These are phyloP conservation scores for Furcasterigmium sp. DNA, from an alignment of 2,329 filamentous ascomycete species.

Conservation along the genomic window DNA sequence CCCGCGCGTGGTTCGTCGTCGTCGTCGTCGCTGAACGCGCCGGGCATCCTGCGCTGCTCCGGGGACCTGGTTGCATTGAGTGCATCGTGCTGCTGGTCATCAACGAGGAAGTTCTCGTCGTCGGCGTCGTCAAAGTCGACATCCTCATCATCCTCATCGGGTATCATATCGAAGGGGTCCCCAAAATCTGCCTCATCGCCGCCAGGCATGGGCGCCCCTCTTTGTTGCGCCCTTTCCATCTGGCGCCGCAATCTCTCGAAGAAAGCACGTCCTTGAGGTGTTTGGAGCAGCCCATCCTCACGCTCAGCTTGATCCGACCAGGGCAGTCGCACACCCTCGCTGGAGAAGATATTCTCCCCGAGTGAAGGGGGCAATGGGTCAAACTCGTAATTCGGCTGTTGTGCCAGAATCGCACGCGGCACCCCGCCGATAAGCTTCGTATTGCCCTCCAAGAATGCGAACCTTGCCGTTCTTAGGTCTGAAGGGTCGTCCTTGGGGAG, in stretches of 20 bases:
- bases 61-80: too few relatives aligned
- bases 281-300: conserved; percentile 1
- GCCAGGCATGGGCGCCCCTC: not conserved
- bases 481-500: conserved; percentile 33
- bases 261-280: conserved; percentile 4
- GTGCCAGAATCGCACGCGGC: conserved; percentile 58
- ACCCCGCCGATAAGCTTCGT: conserved; percentile 65
- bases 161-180: not conserved
- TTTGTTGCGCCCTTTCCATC: conserved; percentile 3
- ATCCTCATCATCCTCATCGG: not conserved
- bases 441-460: conserved; percentile 73
- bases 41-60: conserved; percentile 1
- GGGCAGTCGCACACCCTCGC: conserved; percentile 33
- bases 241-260: conserved; percentile 5
- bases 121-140: not conserved
- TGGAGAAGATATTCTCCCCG: conserved; percentile 43
- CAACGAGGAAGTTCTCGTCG: not conserved
- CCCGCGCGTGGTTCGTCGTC: not conserved
- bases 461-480: conserved; percentile 57
- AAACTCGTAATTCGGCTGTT: conserved; percentile 66
- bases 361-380: conserved; percentile 74
- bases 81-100: not conserved
- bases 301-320: conserved; percentile 26
- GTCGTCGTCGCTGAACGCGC: conserved; percentile 10
- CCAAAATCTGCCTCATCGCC: not conserved